Base-by-base conservation (phyloP, 345 rosid genomes). In the Melaleuca alternifolia region DNA sequence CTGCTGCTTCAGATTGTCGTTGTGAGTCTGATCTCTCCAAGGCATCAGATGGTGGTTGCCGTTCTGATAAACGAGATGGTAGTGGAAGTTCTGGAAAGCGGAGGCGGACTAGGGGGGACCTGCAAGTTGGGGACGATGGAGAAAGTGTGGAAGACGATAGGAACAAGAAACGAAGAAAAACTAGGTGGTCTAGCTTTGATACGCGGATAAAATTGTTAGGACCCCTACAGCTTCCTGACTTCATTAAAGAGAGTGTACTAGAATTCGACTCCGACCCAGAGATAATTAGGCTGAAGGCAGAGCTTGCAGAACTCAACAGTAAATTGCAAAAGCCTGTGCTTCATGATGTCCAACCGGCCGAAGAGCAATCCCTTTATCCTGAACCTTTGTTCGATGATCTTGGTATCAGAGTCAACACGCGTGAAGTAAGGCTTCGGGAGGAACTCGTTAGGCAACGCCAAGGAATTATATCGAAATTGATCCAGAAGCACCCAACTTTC, bases 151-250 rank as follows among this genome's bases (percentile, higher is more conserved):
- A 83, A 54, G 83, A 62, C 26, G 84, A 52, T 26, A 81, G 46
- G 46, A 61, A 41, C 82, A 53, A 81, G n/a, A 87, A 86, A 86
- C 84, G 83, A 86, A 86, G 91, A 82, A 89, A 89, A 86, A 77
- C 89, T 56, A 62, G 87, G 61, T 87, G 89, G 89, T 51, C 33
- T 87, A 86, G 84, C 54, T 53, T 48, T 56, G 87, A 86, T 57
- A 24, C 85, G 10, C 83, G 24, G 83, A 33, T 75, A 37, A 86
- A 86, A 62, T 83, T 89, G 88, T 83, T 85, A 48, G 89, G 87
- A 84, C 86, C 89, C 30, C 86, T 86, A 57, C 85, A 88, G 44
- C 87, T 88, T 46, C 89, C 89, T 21, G 85, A 88, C 54, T 88
- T 85, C 54, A 82, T 21, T 52, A 82, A 85, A 16, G 83, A 85